Evolutionary conservation across 805 yeast genomes (phyloP).

Genomic region (Ogataea methanolica): DNA sequence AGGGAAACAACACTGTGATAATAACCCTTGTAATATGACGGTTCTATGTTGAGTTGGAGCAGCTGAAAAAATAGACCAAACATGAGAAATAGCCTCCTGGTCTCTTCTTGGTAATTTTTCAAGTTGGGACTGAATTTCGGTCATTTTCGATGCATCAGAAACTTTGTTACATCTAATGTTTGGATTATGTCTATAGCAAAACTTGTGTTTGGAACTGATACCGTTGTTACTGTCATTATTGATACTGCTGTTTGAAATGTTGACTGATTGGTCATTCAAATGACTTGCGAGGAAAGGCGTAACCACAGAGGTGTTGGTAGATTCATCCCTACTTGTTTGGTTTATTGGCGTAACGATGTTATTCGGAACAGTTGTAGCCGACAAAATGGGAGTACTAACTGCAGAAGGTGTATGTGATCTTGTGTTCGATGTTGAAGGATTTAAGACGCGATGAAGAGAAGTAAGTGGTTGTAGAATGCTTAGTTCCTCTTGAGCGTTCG

Average conservation of each 20-base stretch:
- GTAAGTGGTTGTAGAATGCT: not conserved
- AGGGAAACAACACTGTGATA: constrained; percentile 92
- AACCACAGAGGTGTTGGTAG: constrained; percentile 20
- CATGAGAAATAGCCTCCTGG: constrained; percentile 71
- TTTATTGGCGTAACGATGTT: not conserved
- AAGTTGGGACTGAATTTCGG: constrained; percentile 52
- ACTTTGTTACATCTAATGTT: constrained; percentile 69
- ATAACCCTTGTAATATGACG: constrained; percentile 74
- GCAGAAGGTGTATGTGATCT: constrained; percentile 3
- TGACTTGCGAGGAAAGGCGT: constrained; percentile 33
- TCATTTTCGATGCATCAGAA: constrained; percentile 61
- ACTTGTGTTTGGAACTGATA: constrained; percentile 48
- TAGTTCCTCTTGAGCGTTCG: too few relatives aligned
- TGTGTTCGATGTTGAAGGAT: not conserved
- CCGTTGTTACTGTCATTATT: too few relatives aligned
- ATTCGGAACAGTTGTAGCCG: not conserved
- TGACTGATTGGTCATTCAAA: constrained; percentile 33
- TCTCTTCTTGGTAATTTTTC: constrained; percentile 64
- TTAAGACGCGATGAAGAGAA: not conserved
- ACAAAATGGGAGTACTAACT: not conserved
- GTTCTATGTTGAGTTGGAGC: constrained; percentile 68
- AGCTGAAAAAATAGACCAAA: constrained; percentile 79
- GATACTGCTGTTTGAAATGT: constrained; percentile 33
- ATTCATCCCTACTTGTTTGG: constrained; percentile 3
- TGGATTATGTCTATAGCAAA: constrained; percentile 93